A percentile compares a stretch with the other conserved stretches of the same genome.
These are phyloP conservation scores for Quercus tomentella DNA, from an alignment of 331 rosid genomes.

Conservation along the genomic window DNA sequence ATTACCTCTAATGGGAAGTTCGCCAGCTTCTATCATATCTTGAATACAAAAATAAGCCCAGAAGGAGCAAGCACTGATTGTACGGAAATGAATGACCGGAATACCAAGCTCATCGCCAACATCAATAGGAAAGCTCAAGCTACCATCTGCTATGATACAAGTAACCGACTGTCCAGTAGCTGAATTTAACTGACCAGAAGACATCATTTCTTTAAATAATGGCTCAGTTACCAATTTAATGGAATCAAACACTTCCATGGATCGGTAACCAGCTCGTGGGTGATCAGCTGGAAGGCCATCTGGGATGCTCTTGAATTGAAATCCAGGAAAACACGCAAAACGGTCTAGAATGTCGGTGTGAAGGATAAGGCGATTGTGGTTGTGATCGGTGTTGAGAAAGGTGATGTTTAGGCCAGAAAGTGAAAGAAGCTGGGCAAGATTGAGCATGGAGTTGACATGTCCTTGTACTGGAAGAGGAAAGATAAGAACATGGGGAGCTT, in stretches of 20 bases:
- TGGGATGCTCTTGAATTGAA: constrained; percentile 31
- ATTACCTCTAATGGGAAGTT: constrained; percentile 47
- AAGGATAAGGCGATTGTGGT: constrained; percentile 17
- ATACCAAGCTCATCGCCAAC: constrained; percentile 34
- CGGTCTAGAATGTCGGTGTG: constrained; percentile 2
- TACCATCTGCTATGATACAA: constrained; percentile 40
- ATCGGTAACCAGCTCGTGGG: constrained; percentile 5
- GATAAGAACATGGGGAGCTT: not conserved
- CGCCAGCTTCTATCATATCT: constrained; percentile 7
- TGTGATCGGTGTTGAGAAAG: constrained; percentile 24
- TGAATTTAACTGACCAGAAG: not conserved
- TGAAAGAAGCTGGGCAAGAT: constrained; percentile 21
- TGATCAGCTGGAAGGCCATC: constrained; percentile 14
- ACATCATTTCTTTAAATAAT: constrained; percentile 14
- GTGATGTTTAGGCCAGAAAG: constrained; percentile 10
- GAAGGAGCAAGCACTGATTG: constrained; percentile 24
- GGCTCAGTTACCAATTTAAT: not conserved
- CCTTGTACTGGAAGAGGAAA: constrained; percentile 14
- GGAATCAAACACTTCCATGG: not conserved
- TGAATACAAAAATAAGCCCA: constrained; percentile 37
- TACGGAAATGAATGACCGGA: constrained; percentile 26
- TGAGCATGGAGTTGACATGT: constrained; percentile 38
- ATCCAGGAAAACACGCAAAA: not conserved
- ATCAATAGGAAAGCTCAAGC: constrained; percentile 17
- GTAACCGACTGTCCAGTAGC: not conserved